Base-by-base conservation (phyloP, 208 protist species). In the Wallacemonas rigidus region DNA sequence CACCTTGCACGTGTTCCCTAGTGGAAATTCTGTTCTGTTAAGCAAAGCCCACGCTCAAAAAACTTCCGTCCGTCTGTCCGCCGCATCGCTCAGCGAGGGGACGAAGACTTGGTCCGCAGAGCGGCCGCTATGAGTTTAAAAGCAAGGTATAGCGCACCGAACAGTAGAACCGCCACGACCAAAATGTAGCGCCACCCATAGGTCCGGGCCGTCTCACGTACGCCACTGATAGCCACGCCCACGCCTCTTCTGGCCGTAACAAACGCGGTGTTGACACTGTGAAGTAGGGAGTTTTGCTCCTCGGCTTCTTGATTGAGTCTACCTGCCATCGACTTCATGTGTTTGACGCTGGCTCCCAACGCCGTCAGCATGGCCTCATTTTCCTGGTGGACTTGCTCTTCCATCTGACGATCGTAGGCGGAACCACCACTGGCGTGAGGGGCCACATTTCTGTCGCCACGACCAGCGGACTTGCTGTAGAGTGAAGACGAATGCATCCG, bases 351-450 rank as follows among this genome's bases (percentile, higher is more conserved):
- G 58, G 70, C 79, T 14, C 86, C 80, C 9, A 95, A 76, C 15
- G 91, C 87, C 12, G 74, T 77, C 39, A 95, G 69, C 63, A 94
- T 83, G 45, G 84, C 83, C 65, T 95, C 91, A 61, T 95, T 95
- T 75, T 95, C 91, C 5, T 75, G 70, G 41, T 87, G 75, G 2
- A 91, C 75, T 55, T 90, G 82, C 35, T 95, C 87, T 65, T 95
- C 86, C 80, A 93, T 85, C 11, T 86, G 17, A 39, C 63, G 69
- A 14, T 85, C 77, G 11, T 76, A 71, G 3, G 73, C 12, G 3
- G 15, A 43, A 12, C 11, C 63, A 2, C 58, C 53, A 0, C 50
- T 9, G 0, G 69, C 69, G 38, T 58, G 39, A 17, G 53, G 54
- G 2, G 54, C 7, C 48, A 8, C 26, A 39, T 9, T 26, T 4